Evolutionary conservation across 1,139 yeast genomes (phyloP).

Genomic region (Protomyces inouyei): DNA sequence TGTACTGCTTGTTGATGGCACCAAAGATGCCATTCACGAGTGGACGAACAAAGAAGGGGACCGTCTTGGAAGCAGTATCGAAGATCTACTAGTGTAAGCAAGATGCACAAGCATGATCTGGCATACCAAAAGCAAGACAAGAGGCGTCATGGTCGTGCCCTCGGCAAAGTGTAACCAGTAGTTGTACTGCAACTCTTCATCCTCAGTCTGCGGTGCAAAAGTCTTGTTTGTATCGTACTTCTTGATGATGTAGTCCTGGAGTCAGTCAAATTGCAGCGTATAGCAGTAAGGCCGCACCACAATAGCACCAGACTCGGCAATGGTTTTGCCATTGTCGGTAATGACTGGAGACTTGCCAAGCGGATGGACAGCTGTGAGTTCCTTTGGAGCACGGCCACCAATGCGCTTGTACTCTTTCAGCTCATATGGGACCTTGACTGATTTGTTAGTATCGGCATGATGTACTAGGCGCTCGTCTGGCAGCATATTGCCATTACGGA

Average conservation of each 20-base stretch:
- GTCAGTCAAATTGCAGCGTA: too few species aligned
- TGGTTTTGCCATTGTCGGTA: constrained; percentile 41
- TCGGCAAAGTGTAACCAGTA: constrained; percentile 55
- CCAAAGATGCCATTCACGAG: constrained; percentile 9
- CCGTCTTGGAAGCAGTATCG: constrained; percentile 34
- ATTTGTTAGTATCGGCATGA: neutral
- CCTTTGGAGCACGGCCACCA: constrained; percentile 43
- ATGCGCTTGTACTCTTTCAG: constrained; percentile 46
- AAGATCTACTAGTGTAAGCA: constrained; percentile 6
- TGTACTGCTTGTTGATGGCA: constrained; percentile 11
- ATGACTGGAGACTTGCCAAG: constrained; percentile 55
- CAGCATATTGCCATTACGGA: too few species aligned
- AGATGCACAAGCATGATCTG: neutral
- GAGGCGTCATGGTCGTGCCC: constrained; percentile 50
- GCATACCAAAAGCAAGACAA: constrained; percentile 6
- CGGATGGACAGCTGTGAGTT: constrained; percentile 52
- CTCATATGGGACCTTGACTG: constrained; percentile 18
- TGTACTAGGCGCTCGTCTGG: too few species aligned
- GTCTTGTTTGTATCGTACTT: constrained; percentile 37
- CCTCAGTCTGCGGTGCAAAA: constrained; percentile 25
- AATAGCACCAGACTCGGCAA: constrained; percentile 37
- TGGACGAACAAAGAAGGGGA: constrained; percentile 47
- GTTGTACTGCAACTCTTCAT: constrained; percentile 43
- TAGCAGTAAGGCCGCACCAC: constrained; percentile 4
- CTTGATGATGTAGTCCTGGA: constrained; percentile 35